Conservation (phyloP, 2,329 filamentous ascomycete species). For the Colletotrichum somersetense region DNA sequence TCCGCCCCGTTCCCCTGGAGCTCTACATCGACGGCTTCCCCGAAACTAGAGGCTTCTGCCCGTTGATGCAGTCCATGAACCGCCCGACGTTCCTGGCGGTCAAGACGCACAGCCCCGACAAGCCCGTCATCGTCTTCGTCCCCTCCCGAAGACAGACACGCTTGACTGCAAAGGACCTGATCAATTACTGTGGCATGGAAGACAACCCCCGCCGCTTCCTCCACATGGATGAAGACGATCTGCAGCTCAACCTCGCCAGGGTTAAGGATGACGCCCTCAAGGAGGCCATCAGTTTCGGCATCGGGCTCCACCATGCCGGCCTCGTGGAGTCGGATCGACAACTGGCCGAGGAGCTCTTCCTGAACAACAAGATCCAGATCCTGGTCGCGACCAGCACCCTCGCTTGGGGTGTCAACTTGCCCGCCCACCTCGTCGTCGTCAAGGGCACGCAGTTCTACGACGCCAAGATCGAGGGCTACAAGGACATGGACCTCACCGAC, state of each 20-base stretch:
- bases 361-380: constrained; percentile 98
- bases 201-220: constrained; percentile 96
- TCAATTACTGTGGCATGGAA: constrained; percentile 98
- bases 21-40: constrained; percentile 98
- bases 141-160: constrained; percentile 95
- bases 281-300: constrained; percentile 96
- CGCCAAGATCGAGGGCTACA: constrained; percentile 96
- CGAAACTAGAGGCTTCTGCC: constrained; percentile 93
- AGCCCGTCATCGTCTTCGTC: constrained; percentile 98
- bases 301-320: constrained; percentile 96
- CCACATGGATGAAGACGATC: constrained; percentile 92
- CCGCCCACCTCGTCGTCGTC: constrained; percentile 95
- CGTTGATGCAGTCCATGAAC: constrained; percentile 99
- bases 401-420: constrained; percentile 98
- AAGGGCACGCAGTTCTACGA: constrained; percentile 99
- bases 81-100: constrained; percentile 95
- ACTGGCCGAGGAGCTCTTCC: constrained; percentile 91
- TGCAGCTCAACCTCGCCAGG: constrained; percentile 86
- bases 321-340: constrained; percentile 94
- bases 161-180: constrained; percentile 93
- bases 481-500: constrained; percentile 98
- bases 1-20: constrained; percentile 94
- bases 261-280: constrained; percentile 94
- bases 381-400: constrained; percentile 95
- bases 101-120: constrained; percentile 94